A percentile compares a stretch with the other conserved stretches of the same genome.
phyloP scores from a whole-genome alignment of 73 alveolate species.

The Paramecium bursaria region DNA sequence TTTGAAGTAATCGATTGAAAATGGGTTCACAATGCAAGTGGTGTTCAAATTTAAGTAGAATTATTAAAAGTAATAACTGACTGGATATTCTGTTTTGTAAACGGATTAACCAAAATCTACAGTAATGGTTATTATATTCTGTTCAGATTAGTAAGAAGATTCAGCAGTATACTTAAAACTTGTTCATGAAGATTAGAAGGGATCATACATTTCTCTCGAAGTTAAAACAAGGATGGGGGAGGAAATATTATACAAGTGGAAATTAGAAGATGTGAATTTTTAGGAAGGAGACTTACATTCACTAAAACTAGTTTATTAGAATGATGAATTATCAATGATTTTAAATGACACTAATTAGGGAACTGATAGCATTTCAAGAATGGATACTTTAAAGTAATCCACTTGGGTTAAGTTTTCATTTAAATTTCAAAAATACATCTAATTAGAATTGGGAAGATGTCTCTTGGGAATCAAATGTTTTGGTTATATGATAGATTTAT shows the following conservation, averaged over 20 bases:
- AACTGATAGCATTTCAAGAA: background rate
- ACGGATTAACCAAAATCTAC: slow-evolving; percentile 1
- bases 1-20: slow-evolving; percentile 37
- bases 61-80: background rate
- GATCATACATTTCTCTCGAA: slow-evolving; percentile 11
- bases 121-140: slow-evolving; percentile 3
- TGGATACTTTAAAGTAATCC: slow-evolving; percentile 2
- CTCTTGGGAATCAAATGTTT: slow-evolving; percentile 23
- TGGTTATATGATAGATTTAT: slow-evolving; percentile 47
- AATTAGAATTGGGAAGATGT: slow-evolving; percentile 54
- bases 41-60: slow-evolving; percentile 33
- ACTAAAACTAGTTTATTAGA: slow-evolving; percentile 37
- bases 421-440: slow-evolving; percentile 40
- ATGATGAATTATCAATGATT: slow-evolving; percentile 60
- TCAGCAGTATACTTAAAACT: no score
- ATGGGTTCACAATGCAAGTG: slow-evolving; percentile 21
- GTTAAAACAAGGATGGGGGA: background rate
- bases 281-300: slow-evolving; percentile 58
- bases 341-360: slow-evolving; percentile 44
- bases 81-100: slow-evolving; percentile 24
- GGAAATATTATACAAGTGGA: slow-evolving; percentile 47
- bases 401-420: slow-evolving; percentile 27
- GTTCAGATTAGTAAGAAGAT: slow-evolving; percentile 42
- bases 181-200: background rate
- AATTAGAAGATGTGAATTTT: slow-evolving; percentile 40